Evolutionary conservation across 441 rosid genomes (phyloP), one percentile per base, ranked within the genome.

Genomic region (Populus trichocarpa): DNA sequence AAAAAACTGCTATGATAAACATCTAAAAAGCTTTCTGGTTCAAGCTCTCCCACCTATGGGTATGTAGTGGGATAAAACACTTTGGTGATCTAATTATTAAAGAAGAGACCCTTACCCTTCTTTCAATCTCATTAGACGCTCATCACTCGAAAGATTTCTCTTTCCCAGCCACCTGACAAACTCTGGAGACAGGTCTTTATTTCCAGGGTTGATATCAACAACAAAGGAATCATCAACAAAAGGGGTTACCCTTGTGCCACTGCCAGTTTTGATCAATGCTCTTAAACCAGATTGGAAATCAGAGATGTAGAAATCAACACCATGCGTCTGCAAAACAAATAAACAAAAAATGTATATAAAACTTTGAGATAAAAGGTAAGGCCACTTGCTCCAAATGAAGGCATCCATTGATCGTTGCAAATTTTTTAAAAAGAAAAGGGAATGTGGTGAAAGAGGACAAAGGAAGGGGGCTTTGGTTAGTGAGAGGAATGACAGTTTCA

Each of bases 281-380:
- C 91, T 89, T 77, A 91, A 82, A 26, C 97, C 96, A 78, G 96
- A 93, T 71, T 91, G 97, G 83, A 93, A 91, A 87, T 93, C 98
- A 4, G 96, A 93, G 79, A 93, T 93, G 86, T 93, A 91, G 82
- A 93, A 93, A 81, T 93, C 98, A 74, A 93, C 96, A 14, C 85
- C 98, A 84, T 84, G 96, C 85, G 91, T 89, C 96, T 91, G 89
- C 76, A 42, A 69, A 8, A 57, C 42, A 66, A 73, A 33, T n/a
- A 20, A 61, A 57, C 33, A 65, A 73, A 33, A 63, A 20, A 61
- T 61, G 9, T 20, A 20, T 8, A 23, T 20, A 61, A 61, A 61
- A 20, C 16, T 26, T 30, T 13, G 11, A 30, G 18, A 67, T 13
- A 4, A 2, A 16, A 30, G 70, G 13, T 9, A 64, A 64, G 26